Evolutionary conservation across 306 rosid species (phyloP).

Genomic region (Castanea sativa): DNA sequence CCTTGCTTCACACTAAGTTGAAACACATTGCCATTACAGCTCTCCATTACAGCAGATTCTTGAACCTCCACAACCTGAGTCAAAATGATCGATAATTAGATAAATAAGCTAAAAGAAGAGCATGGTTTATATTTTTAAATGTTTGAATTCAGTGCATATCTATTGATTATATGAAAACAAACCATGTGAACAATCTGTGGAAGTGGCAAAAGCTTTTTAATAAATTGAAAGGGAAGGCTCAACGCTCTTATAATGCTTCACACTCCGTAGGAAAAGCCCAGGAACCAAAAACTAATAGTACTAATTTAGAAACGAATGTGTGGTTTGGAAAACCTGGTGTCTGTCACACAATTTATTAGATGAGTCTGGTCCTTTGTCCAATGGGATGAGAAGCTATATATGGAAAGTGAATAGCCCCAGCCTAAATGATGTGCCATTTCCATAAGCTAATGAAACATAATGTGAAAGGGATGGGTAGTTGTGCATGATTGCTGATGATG

Average conservation of each 20-base stretch:
- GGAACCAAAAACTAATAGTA: conserved; percentile 13
- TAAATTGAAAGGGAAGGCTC: neutral
- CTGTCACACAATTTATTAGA: conserved; percentile 24
- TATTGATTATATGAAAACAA: neutral
- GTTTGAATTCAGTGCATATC: too few relatives aligned
- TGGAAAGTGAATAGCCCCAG: conserved; percentile 6
- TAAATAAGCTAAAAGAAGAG: neutral
- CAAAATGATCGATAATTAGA: neutral
- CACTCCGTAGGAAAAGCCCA: conserved; percentile 1
- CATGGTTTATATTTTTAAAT: too few relatives aligned
- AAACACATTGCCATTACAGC: conserved; percentile 14
- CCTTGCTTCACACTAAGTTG: conserved; percentile 47
- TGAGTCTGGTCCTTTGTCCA: conserved; percentile 2
- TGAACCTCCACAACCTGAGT: conserved; percentile 21
- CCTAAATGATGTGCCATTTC: neutral
- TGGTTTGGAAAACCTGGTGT: conserved; percentile 26
- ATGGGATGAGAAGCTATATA: conserved; percentile 26
- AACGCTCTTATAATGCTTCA: neutral
- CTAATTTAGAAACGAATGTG: conserved; percentile 21
- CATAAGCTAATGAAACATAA: conserved; percentile 20
- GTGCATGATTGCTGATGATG: conserved; percentile 24
- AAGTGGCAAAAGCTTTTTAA: neutral
- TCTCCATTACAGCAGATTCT: conserved; percentile 43
- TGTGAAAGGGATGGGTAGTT: conserved; percentile 41
- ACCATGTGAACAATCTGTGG: conserved; percentile 16